A percentile compares a stretch with the other conserved stretches of the same genome.
Conservation (phyloP, 352 stramenopile species). For the Globisporangium alternatum region DNA sequence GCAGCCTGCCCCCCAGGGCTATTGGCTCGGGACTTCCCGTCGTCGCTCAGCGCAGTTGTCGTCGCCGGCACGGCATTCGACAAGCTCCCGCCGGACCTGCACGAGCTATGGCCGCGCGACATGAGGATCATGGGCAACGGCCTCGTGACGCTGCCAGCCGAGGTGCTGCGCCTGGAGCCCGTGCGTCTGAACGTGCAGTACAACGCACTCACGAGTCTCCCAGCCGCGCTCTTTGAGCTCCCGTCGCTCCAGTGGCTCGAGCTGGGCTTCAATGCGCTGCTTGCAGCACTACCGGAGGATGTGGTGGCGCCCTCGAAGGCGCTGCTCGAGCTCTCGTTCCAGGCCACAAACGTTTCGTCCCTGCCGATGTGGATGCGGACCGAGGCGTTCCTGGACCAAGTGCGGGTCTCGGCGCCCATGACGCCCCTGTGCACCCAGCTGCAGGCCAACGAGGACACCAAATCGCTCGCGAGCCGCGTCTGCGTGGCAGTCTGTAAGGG, state of each 20-base stretch:
- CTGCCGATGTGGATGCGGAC: constrained; percentile 10
- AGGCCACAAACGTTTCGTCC: constrained; percentile 10
- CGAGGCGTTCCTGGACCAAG: background rate
- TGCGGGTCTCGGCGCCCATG: background rate
- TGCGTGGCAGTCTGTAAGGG: no score
- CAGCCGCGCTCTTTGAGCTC: constrained; percentile 2
- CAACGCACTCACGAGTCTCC: background rate
- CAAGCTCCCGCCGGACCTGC: constrained; percentile 16
- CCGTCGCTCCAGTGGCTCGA: constrained; percentile 6
- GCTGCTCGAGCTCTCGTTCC: constrained; percentile 12
- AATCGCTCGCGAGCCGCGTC: no score
- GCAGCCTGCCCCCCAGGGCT: constrained; percentile 5
- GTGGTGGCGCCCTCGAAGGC: background rate
- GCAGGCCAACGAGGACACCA: no score
- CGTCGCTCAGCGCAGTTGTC: background rate
- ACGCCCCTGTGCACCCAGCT: background rate
- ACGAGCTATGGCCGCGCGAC: constrained; percentile 11
- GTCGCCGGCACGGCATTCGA: background rate
- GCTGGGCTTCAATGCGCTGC: background rate
- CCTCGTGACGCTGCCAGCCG: background rate
- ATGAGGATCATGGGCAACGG: background rate
- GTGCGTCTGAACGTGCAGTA: background rate
- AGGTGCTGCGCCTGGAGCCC: background rate
- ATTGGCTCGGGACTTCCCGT: background rate
- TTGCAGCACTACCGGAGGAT: background rate